phyloP scores from a whole-genome alignment of 2,329 filamentous ascomycete genomes.

The Apiospora marii region DNA sequence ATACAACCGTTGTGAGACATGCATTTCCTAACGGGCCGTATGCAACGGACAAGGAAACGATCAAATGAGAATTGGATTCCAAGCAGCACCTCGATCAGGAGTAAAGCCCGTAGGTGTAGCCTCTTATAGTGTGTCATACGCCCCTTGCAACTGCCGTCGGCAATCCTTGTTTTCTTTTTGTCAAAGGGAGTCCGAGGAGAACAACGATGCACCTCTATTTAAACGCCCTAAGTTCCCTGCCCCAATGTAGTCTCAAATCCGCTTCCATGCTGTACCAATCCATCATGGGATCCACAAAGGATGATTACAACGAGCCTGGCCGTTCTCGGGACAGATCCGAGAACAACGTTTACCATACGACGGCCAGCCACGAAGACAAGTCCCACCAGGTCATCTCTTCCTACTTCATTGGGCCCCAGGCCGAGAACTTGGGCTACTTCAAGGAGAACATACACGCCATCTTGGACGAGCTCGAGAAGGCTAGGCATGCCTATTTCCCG shows the following conservation, averaged over 20 bases:
- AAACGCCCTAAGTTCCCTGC: neutral
- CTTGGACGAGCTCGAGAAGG: slow-evolving; percentile 45
- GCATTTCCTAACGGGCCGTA: neutral
- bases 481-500: slow-evolving; percentile 46
- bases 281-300: neutral
- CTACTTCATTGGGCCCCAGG: slow-evolving; percentile 53
- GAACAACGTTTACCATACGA: slow-evolving; percentile 27
- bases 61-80: neutral
- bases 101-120: neutral
- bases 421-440: slow-evolving; percentile 50
- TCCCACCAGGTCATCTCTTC: slow-evolving; percentile 46
- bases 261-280: neutral
- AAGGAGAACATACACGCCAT: slow-evolving; percentile 48
- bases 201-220: neutral
- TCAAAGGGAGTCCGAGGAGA: no score
- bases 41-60: neutral
- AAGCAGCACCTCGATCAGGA: neutral
- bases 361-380: slow-evolving; percentile 31
- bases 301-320: neutral
- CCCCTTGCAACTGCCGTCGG: no score
- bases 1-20: neutral
- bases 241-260: no score
- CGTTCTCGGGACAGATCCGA: neutral
- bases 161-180: no score
- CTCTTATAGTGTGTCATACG: neutral